Evolutionary conservation across 2,329 filamentous ascomycete species (phyloP).

Genomic region (Helminthosporium solani): DNA sequence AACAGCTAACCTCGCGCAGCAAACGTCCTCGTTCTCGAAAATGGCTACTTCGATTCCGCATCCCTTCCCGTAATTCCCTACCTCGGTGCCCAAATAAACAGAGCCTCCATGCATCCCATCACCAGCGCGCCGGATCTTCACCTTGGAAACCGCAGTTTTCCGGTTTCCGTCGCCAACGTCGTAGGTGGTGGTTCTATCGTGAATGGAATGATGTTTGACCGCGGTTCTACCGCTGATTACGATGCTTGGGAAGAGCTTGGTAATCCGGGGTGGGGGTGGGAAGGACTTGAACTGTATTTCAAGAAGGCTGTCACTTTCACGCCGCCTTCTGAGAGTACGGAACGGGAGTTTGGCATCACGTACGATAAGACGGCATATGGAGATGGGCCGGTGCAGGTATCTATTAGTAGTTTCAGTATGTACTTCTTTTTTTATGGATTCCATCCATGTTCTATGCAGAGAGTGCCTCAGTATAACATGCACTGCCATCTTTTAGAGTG

Average conservation of each 20-base stretch:
- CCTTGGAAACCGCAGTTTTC: slow-evolving; percentile 20
- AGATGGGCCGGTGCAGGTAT: slow-evolving; percentile 10
- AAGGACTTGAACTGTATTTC: slow-evolving; percentile 44
- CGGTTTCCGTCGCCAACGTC: slow-evolving; percentile 22
- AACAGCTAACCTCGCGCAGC: background rate
- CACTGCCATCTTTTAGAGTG: too few relatives aligned
- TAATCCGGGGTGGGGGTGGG: slow-evolving; percentile 59
- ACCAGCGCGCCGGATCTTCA: slow-evolving; percentile 13
- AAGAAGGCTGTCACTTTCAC: slow-evolving; percentile 17
- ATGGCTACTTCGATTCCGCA: background rate
- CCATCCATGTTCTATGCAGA: too few relatives aligned
- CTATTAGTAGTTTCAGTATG: background rate
- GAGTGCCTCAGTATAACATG: too few relatives aligned
- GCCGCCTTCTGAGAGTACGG: slow-evolving; percentile 1
- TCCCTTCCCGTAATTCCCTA: too few relatives aligned
- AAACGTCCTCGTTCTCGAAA: background rate
- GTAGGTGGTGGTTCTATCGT: slow-evolving; percentile 36
- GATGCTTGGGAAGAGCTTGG: slow-evolving; percentile 58
- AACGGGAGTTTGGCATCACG: slow-evolving; percentile 12
- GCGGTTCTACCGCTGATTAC: slow-evolving; percentile 34
- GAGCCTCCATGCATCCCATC: slow-evolving; percentile 3
- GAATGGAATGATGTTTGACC: slow-evolving; percentile 39
- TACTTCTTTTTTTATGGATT: too few relatives aligned
- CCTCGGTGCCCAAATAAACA: too few relatives aligned
- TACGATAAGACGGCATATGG: slow-evolving; percentile 7